Conservation (phyloP, 2,329 filamentous ascomycete species). For the Polychaeton citri region DNA sequence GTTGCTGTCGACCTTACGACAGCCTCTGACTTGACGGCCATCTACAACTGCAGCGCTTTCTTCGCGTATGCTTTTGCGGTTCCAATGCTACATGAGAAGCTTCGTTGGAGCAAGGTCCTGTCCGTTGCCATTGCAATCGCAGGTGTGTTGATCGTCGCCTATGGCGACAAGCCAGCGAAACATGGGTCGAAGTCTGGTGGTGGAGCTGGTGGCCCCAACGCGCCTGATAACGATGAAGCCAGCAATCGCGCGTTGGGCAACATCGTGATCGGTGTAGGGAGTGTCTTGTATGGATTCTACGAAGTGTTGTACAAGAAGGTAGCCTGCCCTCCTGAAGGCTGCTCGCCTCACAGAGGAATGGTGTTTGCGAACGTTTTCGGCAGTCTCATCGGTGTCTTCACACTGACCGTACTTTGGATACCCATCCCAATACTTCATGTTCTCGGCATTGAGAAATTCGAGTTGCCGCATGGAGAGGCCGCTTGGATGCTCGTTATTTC, state of each 20-base stretch:
- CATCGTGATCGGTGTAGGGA: conserved; percentile 79
- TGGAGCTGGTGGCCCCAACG: conserved; percentile 33
- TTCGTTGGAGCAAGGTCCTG: conserved; percentile 71
- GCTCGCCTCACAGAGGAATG: conserved; percentile 73
- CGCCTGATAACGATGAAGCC: conserved; percentile 38
- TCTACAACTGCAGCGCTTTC: conserved; percentile 98
- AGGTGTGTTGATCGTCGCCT: conserved; percentile 89
- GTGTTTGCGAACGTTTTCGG: conserved; percentile 92
- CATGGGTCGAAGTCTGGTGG: conserved; percentile 43
- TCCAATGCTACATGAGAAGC: conserved; percentile 70
- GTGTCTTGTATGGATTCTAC: conserved; percentile 88
- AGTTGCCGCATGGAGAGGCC: conserved; percentile 62
- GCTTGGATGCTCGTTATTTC: conserved; percentile 69
- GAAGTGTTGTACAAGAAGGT: conserved; percentile 92
- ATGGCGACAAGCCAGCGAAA: conserved; percentile 44
- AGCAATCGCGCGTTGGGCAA: conserved; percentile 69
- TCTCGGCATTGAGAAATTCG: conserved; percentile 68
- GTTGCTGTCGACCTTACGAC: conserved; percentile 88
- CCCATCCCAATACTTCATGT: conserved; percentile 75
- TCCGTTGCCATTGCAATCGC: conserved; percentile 77
- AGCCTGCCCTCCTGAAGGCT: conserved; percentile 85
- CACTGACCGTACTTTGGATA: conserved; percentile 77
- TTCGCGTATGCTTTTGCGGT: conserved; percentile 97
- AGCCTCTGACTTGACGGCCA: conserved; percentile 85
- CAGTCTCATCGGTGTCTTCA: conserved; percentile 75